These are phyloP conservation scores for Scheffersomyces ergatensis DNA, from an alignment of 805 yeast genomes.

Conservation along the genomic window DNA sequence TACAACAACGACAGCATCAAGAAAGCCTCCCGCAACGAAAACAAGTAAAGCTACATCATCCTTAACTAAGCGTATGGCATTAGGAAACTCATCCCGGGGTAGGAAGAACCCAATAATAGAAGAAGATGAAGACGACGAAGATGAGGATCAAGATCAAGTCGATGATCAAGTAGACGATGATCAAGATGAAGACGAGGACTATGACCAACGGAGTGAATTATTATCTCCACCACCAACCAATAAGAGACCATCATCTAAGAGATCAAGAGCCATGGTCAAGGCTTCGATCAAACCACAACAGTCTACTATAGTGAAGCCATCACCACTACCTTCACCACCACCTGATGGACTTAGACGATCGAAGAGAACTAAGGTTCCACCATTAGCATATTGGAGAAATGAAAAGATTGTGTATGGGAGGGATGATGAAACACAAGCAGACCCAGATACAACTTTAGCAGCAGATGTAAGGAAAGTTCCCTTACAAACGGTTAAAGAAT, in stretches of 20 bases:
- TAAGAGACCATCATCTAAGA: conserved; percentile 10
- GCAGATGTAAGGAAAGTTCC: conserved; percentile 36
- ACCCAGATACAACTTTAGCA: conserved; percentile 41
- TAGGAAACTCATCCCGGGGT: conserved; percentile 13
- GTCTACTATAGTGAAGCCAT: conserved; percentile 12
- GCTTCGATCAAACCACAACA: background rate
- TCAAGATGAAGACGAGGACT: conserved; percentile 10
- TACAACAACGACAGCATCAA: conserved; percentile 5
- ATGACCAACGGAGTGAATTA: conserved; percentile 5
- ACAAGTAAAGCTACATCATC: conserved; percentile 10
- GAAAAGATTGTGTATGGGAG: conserved; percentile 64
- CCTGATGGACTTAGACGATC: conserved; percentile 61
- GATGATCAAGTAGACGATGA: conserved; percentile 5
- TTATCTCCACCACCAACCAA: conserved; percentile 10
- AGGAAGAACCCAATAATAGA: background rate
- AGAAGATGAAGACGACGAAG: background rate
- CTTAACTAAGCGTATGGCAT: conserved; percentile 32
- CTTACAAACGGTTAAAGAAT: conserved; percentile 56
- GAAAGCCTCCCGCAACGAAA: background rate
- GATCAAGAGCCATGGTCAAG: conserved; percentile 1
- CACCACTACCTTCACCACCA: conserved; percentile 41
- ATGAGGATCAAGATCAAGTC: background rate
- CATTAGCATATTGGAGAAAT: conserved; percentile 82
- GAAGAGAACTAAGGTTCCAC: conserved; percentile 61
- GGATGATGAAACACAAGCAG: conserved; percentile 28